A percentile compares a stretch with the other conserved stretches of the same genome.
Conservation (phyloP, 495 filamentous ascomycete genomes). For the Tuber brumale region DNA sequence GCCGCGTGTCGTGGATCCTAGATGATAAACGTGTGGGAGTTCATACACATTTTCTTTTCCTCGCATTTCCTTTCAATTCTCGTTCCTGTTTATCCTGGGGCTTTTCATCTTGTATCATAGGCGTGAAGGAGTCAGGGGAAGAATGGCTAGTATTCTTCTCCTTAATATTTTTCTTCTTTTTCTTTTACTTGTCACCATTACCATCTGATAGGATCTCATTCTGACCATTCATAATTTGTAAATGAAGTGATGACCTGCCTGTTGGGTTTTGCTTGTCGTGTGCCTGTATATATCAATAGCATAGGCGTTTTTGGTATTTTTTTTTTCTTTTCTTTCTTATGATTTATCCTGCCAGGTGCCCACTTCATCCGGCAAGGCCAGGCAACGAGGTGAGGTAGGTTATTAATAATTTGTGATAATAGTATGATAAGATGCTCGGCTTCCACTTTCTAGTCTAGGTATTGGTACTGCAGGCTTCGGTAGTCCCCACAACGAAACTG, state of each 20-base stretch:
- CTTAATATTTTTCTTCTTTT: neutral
- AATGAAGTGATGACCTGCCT: conserved; percentile 3
- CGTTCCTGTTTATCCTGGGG: neutral
- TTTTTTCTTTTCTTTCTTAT: neutral
- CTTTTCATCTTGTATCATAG: neutral
- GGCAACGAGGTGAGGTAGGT: neutral
- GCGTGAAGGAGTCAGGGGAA: conserved; percentile 1
- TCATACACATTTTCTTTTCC: neutral
- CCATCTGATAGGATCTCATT: neutral
- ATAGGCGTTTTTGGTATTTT: neutral
- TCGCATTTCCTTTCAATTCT: neutral
- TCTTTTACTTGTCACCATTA: neutral
- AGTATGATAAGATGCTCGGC: neutral
- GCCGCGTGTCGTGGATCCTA: neutral
- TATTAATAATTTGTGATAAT: neutral
- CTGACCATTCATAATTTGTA: neutral
- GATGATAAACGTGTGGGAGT: neutral
- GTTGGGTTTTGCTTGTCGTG: neutral
- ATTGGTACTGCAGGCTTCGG: neutral
- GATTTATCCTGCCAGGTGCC: neutral
- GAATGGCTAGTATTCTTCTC: neutral
- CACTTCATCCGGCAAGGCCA: neutral
- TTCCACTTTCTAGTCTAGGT: neutral
- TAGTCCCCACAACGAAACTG: too few relatives aligned
- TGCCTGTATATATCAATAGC: neutral